Base-by-base conservation (phyloP, 75 land plant genomes). In the Cupressus sempervirens region DNA sequence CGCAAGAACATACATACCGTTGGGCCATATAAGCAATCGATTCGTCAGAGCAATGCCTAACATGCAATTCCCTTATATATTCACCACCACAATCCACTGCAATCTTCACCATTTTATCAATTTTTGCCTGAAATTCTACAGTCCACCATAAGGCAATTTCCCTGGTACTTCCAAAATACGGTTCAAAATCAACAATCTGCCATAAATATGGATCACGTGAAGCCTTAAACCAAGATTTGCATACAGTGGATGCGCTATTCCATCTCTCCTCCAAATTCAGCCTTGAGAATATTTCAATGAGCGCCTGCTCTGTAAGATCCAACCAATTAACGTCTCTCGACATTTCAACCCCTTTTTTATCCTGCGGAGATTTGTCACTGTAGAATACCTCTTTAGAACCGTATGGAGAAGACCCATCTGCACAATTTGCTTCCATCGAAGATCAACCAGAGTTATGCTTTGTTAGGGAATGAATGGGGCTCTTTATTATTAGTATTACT, bases 1-100 rank as follows among this genome's bases (percentile, higher is more conserved):
- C 30, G 35, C 36, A 35, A 56, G 8, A 50, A n/a, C 15, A 62
- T 29, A 12, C n/a, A 29, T 84, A 95, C 96, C 91, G 91, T 52
- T 92, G 87, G 40, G 94, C 93, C 65, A 88, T 82, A 50, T 87
- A 85, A 50, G 46, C 14, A 80, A 94, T 73, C 11, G 93, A 68
- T 16, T 72, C 81, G 83, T 93, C 92, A 12, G 98, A 93, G 91
- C 98, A 94, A 88, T 94, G 96, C 16, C 96, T 75, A 67, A 88
- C 87, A 38, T 89, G 85, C 79, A 96, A 87, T 88, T 92, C 91
- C 30, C 79, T 73, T n/a, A 96, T 83, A 14, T 40, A 36, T 0
- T 91, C 92, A 36, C 35, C 76, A 75, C 93, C 87, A 83, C 92
- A 89, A 9, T 82, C 84, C 53, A 86, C 90, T 13, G 86, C 92